Base-by-base conservation (phyloP, 2,329 filamentous ascomycete species). In the Venturia asperata region DNA sequence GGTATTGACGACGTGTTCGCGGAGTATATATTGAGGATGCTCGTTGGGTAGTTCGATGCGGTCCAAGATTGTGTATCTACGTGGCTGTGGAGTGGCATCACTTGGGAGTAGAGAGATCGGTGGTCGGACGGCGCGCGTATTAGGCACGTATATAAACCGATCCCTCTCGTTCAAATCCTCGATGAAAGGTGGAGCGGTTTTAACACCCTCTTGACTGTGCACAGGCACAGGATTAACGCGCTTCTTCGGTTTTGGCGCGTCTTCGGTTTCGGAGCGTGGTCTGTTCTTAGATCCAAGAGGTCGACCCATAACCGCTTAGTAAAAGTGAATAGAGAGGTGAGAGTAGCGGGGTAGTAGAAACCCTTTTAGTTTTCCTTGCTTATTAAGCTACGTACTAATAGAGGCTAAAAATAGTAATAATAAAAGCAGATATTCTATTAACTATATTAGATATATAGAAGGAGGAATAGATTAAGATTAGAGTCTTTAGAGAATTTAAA, bases 31-130 rank as follows among this genome's bases (percentile, higher is more conserved):
- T n/a, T 58, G 15, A 1, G 56, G 64, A n/a, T 47, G 1, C 17
- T 47, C 39, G 13, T 65, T 55, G 3, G 42, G n/a, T 15, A 19
- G 10, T 13, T 43, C 34, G 15, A 49, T 34, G 37, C 64, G 64
- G 30, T 65, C 64, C 21, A 65, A 42, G 64, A 65, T 61, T 13
- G 21, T 39, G 15, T 65, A 65, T 52, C 58, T 37, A 42, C 34
- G 37, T n/a, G 24, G 27, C 15, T 52, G 55, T 27, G 64, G 64
- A 21, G 64, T 6, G 21, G 21, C 15, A 47, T 65, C 64, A 41
- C 43, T 30, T 1, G 52, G 63, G 9, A 52, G 34, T 11, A 52
- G 47, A 21, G 47, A 9, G 13, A 64, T 13, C 2, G 61, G 45
- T 15, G 43, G 61, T 55, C 43, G 34, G 2, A 21, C 63, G 17